Conservation (phyloP, 768 basidiomycete genomes). For the Hypsizygus marmoreus region DNA sequence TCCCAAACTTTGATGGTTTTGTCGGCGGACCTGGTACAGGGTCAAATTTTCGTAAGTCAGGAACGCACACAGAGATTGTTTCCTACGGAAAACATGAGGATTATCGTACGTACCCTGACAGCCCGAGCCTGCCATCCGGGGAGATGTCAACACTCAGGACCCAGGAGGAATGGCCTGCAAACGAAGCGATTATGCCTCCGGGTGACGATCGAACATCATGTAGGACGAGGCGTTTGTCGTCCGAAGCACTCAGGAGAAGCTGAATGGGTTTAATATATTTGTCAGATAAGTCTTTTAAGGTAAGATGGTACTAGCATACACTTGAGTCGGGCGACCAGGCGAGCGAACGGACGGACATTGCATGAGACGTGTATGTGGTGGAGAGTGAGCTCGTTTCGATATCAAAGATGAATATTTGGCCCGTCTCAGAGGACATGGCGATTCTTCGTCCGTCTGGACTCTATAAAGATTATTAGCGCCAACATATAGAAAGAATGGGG, state of each 20-base stretch:
- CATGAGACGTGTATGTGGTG: constrained; percentile 82
- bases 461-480: constrained; percentile 38
- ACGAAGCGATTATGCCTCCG: constrained; percentile 81
- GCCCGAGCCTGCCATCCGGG: constrained; percentile 75
- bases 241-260: constrained; percentile 88
- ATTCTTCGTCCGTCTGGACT: constrained; percentile 86
- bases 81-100: background rate
- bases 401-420: constrained; percentile 89
- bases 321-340: constrained; percentile 90
- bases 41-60: background rate
- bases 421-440: constrained; percentile 81
- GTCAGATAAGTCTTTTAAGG: background rate
- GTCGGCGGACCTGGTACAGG: constrained; percentile 71
- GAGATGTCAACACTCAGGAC: constrained; percentile 82
- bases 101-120: constrained; percentile 66
- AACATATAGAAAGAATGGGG: background rate
- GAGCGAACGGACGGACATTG: constrained; percentile 84
- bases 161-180: constrained; percentile 92
- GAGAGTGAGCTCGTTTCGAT: constrained; percentile 64
- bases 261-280: constrained; percentile 28
- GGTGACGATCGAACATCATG: constrained; percentile 85
- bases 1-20: constrained; percentile 90
- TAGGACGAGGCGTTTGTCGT: constrained; percentile 88
- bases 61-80: background rate
- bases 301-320: constrained; percentile 47